Conservation (phyloP, 2,329 filamentous ascomycete species). For the Aspergillus flavus region DNA sequence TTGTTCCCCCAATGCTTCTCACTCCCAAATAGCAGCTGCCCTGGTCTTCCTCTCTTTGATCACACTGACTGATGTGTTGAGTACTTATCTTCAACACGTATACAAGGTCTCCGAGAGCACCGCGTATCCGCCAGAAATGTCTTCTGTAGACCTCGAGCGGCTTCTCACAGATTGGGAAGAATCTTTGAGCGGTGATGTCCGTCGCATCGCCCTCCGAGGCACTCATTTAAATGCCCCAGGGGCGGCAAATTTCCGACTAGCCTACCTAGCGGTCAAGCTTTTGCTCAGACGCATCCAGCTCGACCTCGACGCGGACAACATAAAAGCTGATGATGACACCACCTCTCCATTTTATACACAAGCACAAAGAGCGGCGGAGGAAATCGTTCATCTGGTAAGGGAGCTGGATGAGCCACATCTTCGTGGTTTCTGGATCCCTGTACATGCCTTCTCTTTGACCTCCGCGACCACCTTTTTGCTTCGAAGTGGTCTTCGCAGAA, state of each 20-base stretch:
- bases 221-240: constrained; percentile 47
- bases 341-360: constrained; percentile 40
- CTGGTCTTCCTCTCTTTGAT: constrained; percentile 51
- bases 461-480: constrained; percentile 55
- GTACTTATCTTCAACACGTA: constrained; percentile 37
- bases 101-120: constrained; percentile 36
- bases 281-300: constrained; percentile 53
- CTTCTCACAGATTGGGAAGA: constrained; percentile 51
- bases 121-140: constrained; percentile 17
- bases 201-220: constrained; percentile 48
- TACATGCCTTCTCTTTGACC: constrained; percentile 52
- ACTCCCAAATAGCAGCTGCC: constrained; percentile 29
- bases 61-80: constrained; percentile 49
- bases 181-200: constrained; percentile 40
- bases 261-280: constrained; percentile 53
- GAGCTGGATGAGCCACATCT: constrained; percentile 50
- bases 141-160: constrained; percentile 39
- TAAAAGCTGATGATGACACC: constrained; percentile 15
- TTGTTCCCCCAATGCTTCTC: constrained; percentile 18
- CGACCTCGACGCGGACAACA: constrained; percentile 37
- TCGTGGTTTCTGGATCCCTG: constrained; percentile 55
- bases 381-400: constrained; percentile 53
- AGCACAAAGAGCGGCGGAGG: constrained; percentile 50
- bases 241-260: constrained; percentile 55
- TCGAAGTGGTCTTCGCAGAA: constrained; percentile 51